Evolutionary conservation across 345 rosid genomes (phyloP), one percentile per base, ranked within the genome.

Genomic region (Cardamine occulta): DNA sequence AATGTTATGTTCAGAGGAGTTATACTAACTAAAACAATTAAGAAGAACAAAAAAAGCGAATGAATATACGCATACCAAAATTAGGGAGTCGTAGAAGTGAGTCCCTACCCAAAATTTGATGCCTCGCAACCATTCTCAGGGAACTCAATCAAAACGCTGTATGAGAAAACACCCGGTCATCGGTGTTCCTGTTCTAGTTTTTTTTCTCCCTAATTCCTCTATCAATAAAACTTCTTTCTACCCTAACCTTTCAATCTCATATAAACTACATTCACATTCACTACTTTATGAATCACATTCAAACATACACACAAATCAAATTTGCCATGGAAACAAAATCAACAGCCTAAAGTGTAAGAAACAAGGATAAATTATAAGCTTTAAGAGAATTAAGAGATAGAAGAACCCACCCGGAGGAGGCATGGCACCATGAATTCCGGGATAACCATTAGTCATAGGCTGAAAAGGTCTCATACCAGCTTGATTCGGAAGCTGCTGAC

Each of bases 91-190:
- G 98, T 82, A 77, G 94, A 82, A 86, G 91, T 79, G 81, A 85
- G 86, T 85, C 90, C 88, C 88, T 86, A 90, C 85, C 88, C 96
- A 91, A 86, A 81, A 88, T 74, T 78, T 75, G 96, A 89, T 79
- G 97, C 95, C 89, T 88, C 77, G 86, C 90, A 89, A 87, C 88
- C 87, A 83, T 87, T 86, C 89, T 85, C 88, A 88, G 65, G 85
- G 84, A 72, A 84, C 82, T 85, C 91, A 89, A 84, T 86, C 93
- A 89, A 82, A 80, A 87, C 86, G 84, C 95, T 91, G 93, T 88
- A 90, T 78, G 98, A 94, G 90, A 94, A 88, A 91, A 88, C 92
- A 91, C 83, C 89, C 83, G 53, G 93, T 93, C 93, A 90, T 93
- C 87, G 80, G 85, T 86, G 83, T 81, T 82, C 87, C 86, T 84